These are phyloP conservation scores for Aureobasidium musti DNA, from an alignment of 2,329 filamentous ascomycete genomes.

Conservation along the genomic window DNA sequence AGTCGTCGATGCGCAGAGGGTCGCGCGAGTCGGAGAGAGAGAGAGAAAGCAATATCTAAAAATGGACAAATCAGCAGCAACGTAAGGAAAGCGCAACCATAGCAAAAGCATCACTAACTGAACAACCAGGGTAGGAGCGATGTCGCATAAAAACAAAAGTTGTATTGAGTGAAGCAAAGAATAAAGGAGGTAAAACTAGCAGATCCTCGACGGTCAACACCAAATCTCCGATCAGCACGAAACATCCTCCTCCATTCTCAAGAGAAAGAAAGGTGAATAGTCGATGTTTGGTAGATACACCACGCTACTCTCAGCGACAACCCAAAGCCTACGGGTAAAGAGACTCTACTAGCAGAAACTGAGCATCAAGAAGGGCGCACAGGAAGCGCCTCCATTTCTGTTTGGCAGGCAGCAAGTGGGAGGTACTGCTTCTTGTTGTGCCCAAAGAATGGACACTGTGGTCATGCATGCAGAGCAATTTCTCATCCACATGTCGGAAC, in stretches of 20 bases:
- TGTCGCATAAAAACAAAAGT: slow-evolving; percentile 15
- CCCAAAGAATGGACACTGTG: neutral
- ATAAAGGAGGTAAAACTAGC: slow-evolving; percentile 26
- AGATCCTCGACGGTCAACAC: neutral
- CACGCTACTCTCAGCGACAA: neutral
- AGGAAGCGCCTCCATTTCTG: neutral
- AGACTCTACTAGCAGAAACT: neutral
- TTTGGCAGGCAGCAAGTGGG: slow-evolving; percentile 7
- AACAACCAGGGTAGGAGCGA: neutral
- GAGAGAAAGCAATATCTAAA: too few species aligned
- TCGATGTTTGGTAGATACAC: slow-evolving; percentile 1
- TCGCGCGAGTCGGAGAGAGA: slow-evolving; percentile 32
- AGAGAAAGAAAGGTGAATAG: slow-evolving; percentile 6
- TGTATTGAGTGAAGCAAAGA: slow-evolving; percentile 11
- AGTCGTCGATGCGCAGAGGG: slow-evolving; percentile 29
- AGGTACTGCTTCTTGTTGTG: slow-evolving; percentile 5
- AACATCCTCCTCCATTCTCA: slow-evolving; percentile 16
- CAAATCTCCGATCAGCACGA: slow-evolving; percentile 13
- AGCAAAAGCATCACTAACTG: neutral
- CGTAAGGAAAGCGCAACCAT: too few species aligned
- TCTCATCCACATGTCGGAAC: slow-evolving; percentile 8
- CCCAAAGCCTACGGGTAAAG: neutral
- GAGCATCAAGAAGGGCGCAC: neutral
- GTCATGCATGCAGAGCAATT: slow-evolving; percentile 1
- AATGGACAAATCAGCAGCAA: neutral